Evolutionary conservation across 2,329 filamentous ascomycete species (phyloP), one percentile per base, ranked within the genome.

Genomic region (Sporothrix pallida): DNA sequence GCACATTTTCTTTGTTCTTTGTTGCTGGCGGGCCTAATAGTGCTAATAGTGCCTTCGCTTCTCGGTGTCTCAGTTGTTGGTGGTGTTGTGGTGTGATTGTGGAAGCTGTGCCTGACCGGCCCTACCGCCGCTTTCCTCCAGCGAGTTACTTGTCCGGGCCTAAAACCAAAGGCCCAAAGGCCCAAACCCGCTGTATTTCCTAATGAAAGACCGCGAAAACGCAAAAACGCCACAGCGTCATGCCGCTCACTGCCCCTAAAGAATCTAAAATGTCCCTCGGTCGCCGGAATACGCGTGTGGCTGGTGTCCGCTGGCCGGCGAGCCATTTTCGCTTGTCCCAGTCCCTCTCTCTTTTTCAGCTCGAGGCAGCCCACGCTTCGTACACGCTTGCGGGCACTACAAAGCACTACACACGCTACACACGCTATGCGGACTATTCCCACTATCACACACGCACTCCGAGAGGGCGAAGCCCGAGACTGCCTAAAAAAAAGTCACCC

Each of bases 1-100:
- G 23, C 20, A 9, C 15, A 26, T 42, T 31, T 56, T 69, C 67
- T 69, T 69, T 69, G 67, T 69, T 69, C 67, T 69, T 15, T 37
- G 48, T 12, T 37, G 56, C 20, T 31, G 52, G n/a, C 8, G 17
- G 48, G 48, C 48, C 52, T 4, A 26, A 3, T 17, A 23, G 60
- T n/a, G 31, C 42, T 2, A 8, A 68, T 67, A 26, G 46, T 68
- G 65, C 46, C 46, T 1, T 52, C 26, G 31, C 9, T 26, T 26
- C n/a, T 26, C n/a, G 17, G 26, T 50, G 67, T 44, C 26, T 56
- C 48, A 69, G 48, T 42, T 52, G 65, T 44, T 65, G 60, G 37
- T 65, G 56, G 58, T 62, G 58, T 17, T 20, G 23, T 60, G 12
- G 56, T 60, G 48, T 52, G 52, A n/a, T 20, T 3, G 52, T 54